phyloP scores from a whole-genome alignment of 768 basidiomycete species.

The Agaricus subrufescens region DNA sequence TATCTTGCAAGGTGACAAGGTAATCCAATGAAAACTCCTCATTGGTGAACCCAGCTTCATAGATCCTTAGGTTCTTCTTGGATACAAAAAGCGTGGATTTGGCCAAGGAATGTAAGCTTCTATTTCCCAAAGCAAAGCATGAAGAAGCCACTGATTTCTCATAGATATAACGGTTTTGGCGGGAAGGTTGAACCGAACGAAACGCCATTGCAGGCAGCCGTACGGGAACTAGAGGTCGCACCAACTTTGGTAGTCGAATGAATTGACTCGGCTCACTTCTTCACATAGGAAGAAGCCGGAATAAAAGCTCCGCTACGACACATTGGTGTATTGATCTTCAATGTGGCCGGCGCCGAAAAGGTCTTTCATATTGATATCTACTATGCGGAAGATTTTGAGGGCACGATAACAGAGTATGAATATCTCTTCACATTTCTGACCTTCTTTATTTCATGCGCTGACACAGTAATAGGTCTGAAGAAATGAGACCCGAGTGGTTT shows the following conservation, averaged over 20 bases:
- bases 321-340: constrained; percentile 63
- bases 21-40: constrained; percentile 15
- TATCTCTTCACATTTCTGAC: neutral
- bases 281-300: constrained; percentile 76
- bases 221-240: constrained; percentile 63
- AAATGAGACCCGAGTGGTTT: constrained; percentile 88
- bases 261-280: neutral
- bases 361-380: constrained; percentile 75
- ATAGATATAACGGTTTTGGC: constrained; percentile 83
- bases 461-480: constrained; percentile 57
- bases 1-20: constrained; percentile 49
- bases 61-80: constrained; percentile 53
- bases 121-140: neutral
- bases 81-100: constrained; percentile 77
- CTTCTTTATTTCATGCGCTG: neutral
- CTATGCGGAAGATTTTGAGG: constrained; percentile 55
- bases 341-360: constrained; percentile 45
- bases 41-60: neutral
- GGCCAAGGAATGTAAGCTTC: constrained; percentile 52
- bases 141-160: neutral
- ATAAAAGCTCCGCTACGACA: constrained; percentile 61
- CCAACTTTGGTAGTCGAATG: neutral
- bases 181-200: constrained; percentile 83
- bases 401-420: constrained; percentile 62
- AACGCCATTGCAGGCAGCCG: constrained; percentile 61